Conservation (phyloP, 306 rosid species). For the Citrullus amarus region DNA sequence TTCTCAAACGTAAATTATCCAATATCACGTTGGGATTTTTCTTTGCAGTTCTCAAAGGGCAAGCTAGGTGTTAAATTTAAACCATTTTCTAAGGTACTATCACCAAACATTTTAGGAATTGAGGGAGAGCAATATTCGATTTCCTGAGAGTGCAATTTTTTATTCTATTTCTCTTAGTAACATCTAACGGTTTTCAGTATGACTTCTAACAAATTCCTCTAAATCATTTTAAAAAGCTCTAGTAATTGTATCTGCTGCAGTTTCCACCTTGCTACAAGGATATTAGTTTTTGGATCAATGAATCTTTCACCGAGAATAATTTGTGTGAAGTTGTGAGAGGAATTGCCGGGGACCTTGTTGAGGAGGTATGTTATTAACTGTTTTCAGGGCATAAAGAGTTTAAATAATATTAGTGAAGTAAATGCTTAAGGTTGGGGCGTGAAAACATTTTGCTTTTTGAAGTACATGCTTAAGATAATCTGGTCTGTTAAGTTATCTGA, state of each 20-base stretch:
- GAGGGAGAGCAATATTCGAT: background rate
- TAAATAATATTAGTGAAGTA: background rate
- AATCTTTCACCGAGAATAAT: conserved; percentile 84
- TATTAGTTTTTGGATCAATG: conserved; percentile 88
- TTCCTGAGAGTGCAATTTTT: background rate
- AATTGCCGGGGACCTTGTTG: conserved; percentile 88
- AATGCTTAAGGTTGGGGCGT: background rate
- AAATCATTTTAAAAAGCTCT: background rate
- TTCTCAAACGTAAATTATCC: conserved; percentile 8
- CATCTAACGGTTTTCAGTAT: background rate
- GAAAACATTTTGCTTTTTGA: background rate
- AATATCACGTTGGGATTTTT: conserved; percentile 15
- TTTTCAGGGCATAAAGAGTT: background rate
- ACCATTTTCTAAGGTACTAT: conserved; percentile 80
- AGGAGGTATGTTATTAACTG: conserved; percentile 54
- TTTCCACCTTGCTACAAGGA: conserved; percentile 97
- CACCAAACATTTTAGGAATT: background rate
- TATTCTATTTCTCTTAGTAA: background rate
- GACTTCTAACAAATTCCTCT: background rate
- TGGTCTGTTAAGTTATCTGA: background rate
- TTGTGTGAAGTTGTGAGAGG: conserved; percentile 94
- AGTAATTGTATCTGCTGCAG: conserved; percentile 28
- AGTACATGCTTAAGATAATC: background rate
- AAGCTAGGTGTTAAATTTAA: conserved; percentile 79
- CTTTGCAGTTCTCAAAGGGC: conserved; percentile 61